Evolutionary conservation across 805 yeast species (phyloP), one percentile per base, ranked within the genome.

Genomic region (Lipomyces sp.): DNA sequence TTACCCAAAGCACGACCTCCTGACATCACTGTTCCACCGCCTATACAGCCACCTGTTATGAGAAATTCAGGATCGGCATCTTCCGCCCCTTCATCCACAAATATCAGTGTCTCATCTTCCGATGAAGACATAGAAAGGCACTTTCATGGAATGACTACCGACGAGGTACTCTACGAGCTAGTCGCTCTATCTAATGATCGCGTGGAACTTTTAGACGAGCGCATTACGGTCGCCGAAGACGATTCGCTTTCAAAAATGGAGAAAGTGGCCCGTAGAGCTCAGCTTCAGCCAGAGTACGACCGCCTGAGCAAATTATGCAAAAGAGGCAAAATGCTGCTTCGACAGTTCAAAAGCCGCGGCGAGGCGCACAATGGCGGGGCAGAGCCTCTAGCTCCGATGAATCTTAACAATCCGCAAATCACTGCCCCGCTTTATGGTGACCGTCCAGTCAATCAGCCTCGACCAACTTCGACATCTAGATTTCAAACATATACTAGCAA

Each of bases 191-290:
- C 53, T 14, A 33, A 28, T 14, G 11, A 32, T 3, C 43, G 57
- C 22, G 41, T 51, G 40, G 50, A 43, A 2, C 19, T 45, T 11
- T 29, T 53, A 39, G 46, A 55, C 16, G 36, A 52, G 34, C 45
- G 55, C 2, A 13, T 55, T 5, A 22, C 39, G 6, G 37, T 47
- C 21, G 55, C 57, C n/a, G 53, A 53, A 26, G 43, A 53, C 38
- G 22, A 33, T 14, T 19, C 39, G 13, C 21, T 43, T 22, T 39
- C 55, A 0, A 39, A 39, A 5, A 16, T 34, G 8, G 47, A 45
- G 29, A 44, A 52, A 23, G 28, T 34, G 8, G 49, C 43, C 5
- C 29, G 37, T 11, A 35, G 49, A 3, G 37, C 43, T 3, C 47
- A 28, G 14, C 35, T 53, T 8, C 29, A 28, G n/a, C 45, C 53